Percentiles rank a stretch among this genome's conserved stretches.
phyloP scores from a whole-genome alignment of 1,139 yeast genomes.

The Maudiozyma humilis region DNA sequence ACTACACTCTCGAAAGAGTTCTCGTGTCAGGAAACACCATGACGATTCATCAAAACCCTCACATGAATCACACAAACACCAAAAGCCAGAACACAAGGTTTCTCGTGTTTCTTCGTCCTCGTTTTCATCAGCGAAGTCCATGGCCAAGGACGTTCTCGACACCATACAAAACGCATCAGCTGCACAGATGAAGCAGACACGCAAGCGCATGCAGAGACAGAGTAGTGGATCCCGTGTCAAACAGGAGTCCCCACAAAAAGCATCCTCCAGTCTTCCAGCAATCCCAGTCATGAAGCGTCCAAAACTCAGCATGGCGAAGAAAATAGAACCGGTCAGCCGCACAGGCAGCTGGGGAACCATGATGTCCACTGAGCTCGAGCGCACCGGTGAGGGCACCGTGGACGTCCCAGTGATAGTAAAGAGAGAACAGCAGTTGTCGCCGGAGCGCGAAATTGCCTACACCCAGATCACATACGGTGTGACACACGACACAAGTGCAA shows the following conservation, averaged over 20 bases:
- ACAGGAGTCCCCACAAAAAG: too few species aligned
- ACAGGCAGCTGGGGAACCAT: constrained; percentile 27
- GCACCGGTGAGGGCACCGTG: constrained; percentile 1
- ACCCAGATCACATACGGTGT: constrained; percentile 33
- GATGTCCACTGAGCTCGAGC: constrained; percentile 18
- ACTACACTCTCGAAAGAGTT: background rate
- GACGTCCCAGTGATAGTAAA: background rate
- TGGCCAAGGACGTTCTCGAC: background rate
- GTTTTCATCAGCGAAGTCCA: background rate
- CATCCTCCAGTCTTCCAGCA: too few species aligned
- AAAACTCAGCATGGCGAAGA: constrained; percentile 6
- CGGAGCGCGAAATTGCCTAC: constrained; percentile 26
- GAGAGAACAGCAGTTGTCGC: background rate
- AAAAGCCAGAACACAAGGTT: background rate
- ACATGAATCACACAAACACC: too few species aligned
- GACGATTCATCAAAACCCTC: background rate
- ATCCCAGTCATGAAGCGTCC: constrained; percentile 1
- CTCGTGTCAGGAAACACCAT: background rate
- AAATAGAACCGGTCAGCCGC: constrained; percentile 13
- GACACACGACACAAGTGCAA: constrained; percentile 3
- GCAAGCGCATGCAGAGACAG: background rate
- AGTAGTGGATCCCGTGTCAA: too few species aligned
- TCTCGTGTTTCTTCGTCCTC: background rate
- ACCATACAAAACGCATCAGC: background rate
- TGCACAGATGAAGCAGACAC: background rate